These are phyloP conservation scores for Endocarpon pusillum DNA, from an alignment of 495 filamentous ascomycete species.

Conservation along the genomic window DNA sequence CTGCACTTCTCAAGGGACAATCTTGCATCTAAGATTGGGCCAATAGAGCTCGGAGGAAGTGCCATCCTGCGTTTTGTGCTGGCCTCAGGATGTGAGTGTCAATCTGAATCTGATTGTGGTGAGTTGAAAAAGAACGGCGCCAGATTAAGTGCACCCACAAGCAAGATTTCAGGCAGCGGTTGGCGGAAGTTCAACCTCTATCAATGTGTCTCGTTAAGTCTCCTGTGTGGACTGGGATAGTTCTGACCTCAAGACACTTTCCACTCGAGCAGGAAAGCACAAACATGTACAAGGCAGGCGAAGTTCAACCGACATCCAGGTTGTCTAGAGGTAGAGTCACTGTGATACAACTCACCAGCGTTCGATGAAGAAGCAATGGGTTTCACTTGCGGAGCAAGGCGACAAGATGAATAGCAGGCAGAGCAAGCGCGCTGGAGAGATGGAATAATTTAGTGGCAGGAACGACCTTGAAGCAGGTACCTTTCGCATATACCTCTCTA, in stretches of 20 bases:
- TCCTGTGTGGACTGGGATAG: slow-evolving; percentile 54
- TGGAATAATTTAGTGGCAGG: too few species aligned
- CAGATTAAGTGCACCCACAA: slow-evolving; percentile 17
- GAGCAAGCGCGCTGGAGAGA: too few species aligned
- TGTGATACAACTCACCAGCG: too few species aligned
- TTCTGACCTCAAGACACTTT: slow-evolving; percentile 54
- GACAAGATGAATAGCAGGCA: too few species aligned
- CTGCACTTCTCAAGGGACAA: slow-evolving; percentile 16
- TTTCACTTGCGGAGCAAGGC: too few species aligned
- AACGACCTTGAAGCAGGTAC: too few species aligned
- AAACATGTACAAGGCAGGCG: slow-evolving; percentile 51
- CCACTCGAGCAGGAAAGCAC: slow-evolving; percentile 52
- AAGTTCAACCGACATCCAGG: slow-evolving; percentile 63
- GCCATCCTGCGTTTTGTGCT: slow-evolving; percentile 9
- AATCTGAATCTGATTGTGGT: slow-evolving; percentile 16
- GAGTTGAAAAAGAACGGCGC: slow-evolving; percentile 5
- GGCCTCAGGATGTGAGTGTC: slow-evolving; percentile 8
- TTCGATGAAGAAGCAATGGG: too few species aligned
- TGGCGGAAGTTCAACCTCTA: slow-evolving; percentile 10
- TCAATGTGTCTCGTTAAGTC: slow-evolving; percentile 30
- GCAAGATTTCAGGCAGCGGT: slow-evolving; percentile 27
- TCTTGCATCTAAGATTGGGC: slow-evolving; percentile 3
- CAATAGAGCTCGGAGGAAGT: slow-evolving; percentile 6
- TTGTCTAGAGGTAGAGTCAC: not conserved
- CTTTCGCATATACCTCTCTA: too few species aligned